Evolutionary conservation across 139 green algal genomes (phyloP), one percentile per base, ranked within the genome.

Genomic region (Micractinium sp.): DNA sequence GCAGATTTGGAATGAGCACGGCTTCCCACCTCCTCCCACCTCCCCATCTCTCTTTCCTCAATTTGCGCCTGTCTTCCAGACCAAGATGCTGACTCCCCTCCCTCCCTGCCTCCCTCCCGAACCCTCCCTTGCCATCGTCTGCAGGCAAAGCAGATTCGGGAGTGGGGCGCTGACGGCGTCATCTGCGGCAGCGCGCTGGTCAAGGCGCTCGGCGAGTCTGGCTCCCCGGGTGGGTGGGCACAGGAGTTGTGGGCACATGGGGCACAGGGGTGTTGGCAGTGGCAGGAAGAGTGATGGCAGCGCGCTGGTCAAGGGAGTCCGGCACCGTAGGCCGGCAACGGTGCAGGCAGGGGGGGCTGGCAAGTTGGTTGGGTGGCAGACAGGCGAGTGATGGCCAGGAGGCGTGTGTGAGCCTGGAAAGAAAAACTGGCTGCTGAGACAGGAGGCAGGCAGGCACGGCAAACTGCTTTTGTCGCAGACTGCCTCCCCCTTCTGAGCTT

Each of bases 141-240:
- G 79, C 90, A 98, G 39, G 95, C 94, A 2, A 61, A 91, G 89
- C 93, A 99, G 91, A 93, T 99, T 19, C 91, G 93, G 83, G 86
- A 91, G 22, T 99, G 96, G 98, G 98, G 98, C 47, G 98, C 98
- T 1, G 97, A 99, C 82, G 98, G 98, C 63, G 97, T 99, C 31
- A 99, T 99, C 87, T 97, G 98, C 71, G 98, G 98, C 56, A 97
- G 91, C 75, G 97, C 97, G 31, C 91, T 99, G 31, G 98, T 99
- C 14, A 93, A 91, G 77, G 93, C 95, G 1, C 92, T 99, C 19
- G 97, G 96, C 0, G 96, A 98, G 87, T 92, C 95, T 0, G n/a
- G n/a, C 14, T 95, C 89, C 0, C 38, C 71, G 19, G 81, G 81
- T 86, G 81, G 27, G 47, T 18, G 25, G 41, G 60, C 60, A 16